phyloP scores from a whole-genome alignment of 495 filamentous ascomycete genomes.

The Penicillium ochrochloron region DNA sequence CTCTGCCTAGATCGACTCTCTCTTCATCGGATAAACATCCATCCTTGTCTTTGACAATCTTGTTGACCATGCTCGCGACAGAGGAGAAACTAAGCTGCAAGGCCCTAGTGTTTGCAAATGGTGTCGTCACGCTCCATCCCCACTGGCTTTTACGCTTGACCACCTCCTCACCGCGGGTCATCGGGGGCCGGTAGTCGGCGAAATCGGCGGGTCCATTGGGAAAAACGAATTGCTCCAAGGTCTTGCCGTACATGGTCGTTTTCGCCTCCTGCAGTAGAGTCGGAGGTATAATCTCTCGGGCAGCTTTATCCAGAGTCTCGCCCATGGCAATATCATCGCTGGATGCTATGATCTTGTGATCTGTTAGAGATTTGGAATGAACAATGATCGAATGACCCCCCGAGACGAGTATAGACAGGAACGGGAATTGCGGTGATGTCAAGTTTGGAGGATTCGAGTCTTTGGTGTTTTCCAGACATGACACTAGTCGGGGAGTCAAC shows the following conservation, averaged over 20 bases:
- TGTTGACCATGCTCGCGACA: constrained; percentile 57
- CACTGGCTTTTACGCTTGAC: constrained; percentile 47
- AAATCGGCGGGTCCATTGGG: constrained; percentile 52
- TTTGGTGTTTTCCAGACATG: constrained; percentile 51
- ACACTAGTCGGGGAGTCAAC: constrained; percentile 80
- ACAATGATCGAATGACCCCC: constrained; percentile 91
- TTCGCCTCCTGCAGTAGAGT: constrained; percentile 45
- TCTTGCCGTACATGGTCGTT: constrained; percentile 76
- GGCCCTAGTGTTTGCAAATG: constrained; percentile 54
- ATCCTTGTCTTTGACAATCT: constrained; percentile 43
- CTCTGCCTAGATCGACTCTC: constrained; percentile 66
- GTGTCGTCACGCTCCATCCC: constrained; percentile 63
- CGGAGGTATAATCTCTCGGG: constrained; percentile 70
- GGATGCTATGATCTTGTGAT: constrained; percentile 73
- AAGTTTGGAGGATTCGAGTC: neutral
- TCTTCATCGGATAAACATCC: constrained; percentile 44
- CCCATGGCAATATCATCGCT: constrained; percentile 80
- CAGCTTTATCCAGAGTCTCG: constrained; percentile 83
- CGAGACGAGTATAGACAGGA: constrained; percentile 86
- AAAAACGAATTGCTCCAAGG: constrained; percentile 76
- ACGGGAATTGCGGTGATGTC: constrained; percentile 65
- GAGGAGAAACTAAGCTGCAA: constrained; percentile 70
- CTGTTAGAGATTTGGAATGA: constrained; percentile 64
- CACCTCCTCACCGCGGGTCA: constrained; percentile 56
- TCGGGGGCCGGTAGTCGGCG: constrained; percentile 61